These are phyloP conservation scores for Cerioporus squamosus DNA, from an alignment of 1,284 basidiomycete species.

Conservation along the genomic window DNA sequence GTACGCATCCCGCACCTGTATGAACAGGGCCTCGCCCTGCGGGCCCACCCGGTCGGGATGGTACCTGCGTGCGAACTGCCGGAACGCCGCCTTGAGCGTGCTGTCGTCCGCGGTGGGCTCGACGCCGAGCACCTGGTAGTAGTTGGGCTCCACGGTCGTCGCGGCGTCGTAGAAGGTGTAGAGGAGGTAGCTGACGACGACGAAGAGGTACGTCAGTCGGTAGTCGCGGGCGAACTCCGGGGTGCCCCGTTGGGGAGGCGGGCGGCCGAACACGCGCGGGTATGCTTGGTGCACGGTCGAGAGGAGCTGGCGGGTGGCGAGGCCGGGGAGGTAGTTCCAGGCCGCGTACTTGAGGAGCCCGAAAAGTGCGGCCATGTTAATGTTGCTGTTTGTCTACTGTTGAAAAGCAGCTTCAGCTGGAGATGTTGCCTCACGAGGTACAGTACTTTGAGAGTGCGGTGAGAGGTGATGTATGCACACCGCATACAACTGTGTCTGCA, in stretches of 20 bases:
- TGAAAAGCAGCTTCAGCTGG: not conserved
- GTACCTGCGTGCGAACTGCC: constrained; percentile 71
- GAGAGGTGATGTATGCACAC: no score
- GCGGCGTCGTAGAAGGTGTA: constrained; percentile 67
- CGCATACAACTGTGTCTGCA: no score
- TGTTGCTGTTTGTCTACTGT: not conserved
- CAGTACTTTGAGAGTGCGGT: no score
- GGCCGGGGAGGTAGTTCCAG: constrained; percentile 52
- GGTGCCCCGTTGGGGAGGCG: constrained; percentile 47
- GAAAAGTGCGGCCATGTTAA: constrained; percentile 6
- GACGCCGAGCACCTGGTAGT: constrained; percentile 78
- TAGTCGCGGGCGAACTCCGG: constrained; percentile 56
- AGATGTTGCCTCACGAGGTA: no score
- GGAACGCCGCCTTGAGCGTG: constrained; percentile 73
- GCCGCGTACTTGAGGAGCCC: constrained; percentile 39
- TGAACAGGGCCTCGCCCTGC: constrained; percentile 70
- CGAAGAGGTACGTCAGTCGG: constrained; percentile 64
- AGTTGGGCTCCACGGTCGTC: constrained; percentile 64
- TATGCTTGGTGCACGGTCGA: constrained; percentile 43
- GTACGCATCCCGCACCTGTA: constrained; percentile 75
- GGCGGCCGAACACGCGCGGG: constrained; percentile 32
- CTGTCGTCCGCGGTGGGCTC: constrained; percentile 63
- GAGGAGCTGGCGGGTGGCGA: constrained; percentile 43
- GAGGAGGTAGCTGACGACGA: constrained; percentile 71
- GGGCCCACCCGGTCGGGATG: constrained; percentile 83